phyloP scores from a whole-genome alignment of 768 basidiomycete species.

The Kwoniella heveanensis region DNA sequence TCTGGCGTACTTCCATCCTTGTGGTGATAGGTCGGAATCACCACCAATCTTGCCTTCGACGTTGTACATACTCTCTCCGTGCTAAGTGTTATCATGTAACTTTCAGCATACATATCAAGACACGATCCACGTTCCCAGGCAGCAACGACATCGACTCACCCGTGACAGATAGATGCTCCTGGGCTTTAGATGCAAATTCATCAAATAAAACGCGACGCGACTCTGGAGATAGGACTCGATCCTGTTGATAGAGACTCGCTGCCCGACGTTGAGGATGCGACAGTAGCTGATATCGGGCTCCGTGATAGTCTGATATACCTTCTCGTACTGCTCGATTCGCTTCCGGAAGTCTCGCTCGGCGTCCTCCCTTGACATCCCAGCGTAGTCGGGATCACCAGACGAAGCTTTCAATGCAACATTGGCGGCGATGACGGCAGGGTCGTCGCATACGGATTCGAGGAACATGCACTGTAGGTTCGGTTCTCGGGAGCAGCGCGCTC shows the following conservation, averaged over 20 bases:
- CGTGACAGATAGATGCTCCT: conserved; percentile 94
- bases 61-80: conserved; percentile 97
- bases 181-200: conserved; percentile 97
- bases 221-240: conserved; percentile 95
- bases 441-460: conserved; percentile 91
- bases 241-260: conserved; percentile 73
- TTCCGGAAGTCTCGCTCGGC: conserved; percentile 87
- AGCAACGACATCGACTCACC: too few relatives aligned
- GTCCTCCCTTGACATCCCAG: conserved; percentile 76
- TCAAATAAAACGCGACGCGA: conserved; percentile 96
- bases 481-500: conserved; percentile 79
- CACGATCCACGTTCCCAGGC: too few relatives aligned
- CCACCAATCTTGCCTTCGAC: conserved; percentile 96
- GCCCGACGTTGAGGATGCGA: conserved; percentile 89
- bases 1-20: conserved; percentile 79
- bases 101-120: too few relatives aligned
- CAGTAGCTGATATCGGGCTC: conserved; percentile 89
- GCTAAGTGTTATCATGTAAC: too few relatives aligned
- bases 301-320: conserved; percentile 90
- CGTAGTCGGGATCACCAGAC: conserved; percentile 97
- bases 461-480: conserved; percentile 86
- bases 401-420: conserved; percentile 95
- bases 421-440: conserved; percentile 88
- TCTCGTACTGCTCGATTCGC: conserved; percentile 90
- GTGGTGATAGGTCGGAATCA: conserved; percentile 82